Base-by-base conservation (phyloP, 192 early-diverging fungal genomes). In the Coemansia reversa region DNA sequence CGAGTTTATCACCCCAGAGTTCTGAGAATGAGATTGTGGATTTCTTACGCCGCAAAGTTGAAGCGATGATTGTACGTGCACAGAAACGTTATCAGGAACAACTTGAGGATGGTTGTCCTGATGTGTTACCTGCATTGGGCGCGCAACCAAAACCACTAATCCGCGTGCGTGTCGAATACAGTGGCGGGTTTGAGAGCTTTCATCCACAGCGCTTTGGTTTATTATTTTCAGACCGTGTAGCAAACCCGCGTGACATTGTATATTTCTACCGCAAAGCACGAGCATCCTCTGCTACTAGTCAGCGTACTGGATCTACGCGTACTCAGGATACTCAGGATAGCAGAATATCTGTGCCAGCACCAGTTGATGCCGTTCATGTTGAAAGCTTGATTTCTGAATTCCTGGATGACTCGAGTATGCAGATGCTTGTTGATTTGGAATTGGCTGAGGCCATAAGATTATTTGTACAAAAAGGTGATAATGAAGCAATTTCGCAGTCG, bases 191-290 rank as follows among this genome's bases (percentile, higher is more conserved):
- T 63, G 83, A 85, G 49, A 88, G 90, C 50, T 89, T 93, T 72
- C 94, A 94, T 70, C 91, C 93, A 8, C 86, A 91, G 72, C 82
- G 89, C 14, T 97, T 97, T 74, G 94, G 95, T 0, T 86, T 89
- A 29, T 62, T 79, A 28, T 95, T 93, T 82, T 85, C 88, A 3
- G 86, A 91, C 24, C 66, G 81, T 19, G 92, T 97, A 5, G 95
- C 95, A 22, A 97, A 97, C 67, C 89, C 92, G 2, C 88, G 88
- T 56, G 94, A 97, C 35, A 88, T 97, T 60, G 74, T 97, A 7
- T 84, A 87, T 54, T 95, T 94, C 73, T 88, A 87, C 67, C 82
- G 93, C 25, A 89, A 83, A 55, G 68, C 83, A 11, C 59, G 75
- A 5, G 33, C 53, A 2, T 7, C 58, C 42, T 42, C 70, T 1